Percentiles rank a stretch among this genome's conserved stretches.
phyloP scores from a whole-genome alignment of 805 yeast genomes.

The Kuraishia piskuri region DNA sequence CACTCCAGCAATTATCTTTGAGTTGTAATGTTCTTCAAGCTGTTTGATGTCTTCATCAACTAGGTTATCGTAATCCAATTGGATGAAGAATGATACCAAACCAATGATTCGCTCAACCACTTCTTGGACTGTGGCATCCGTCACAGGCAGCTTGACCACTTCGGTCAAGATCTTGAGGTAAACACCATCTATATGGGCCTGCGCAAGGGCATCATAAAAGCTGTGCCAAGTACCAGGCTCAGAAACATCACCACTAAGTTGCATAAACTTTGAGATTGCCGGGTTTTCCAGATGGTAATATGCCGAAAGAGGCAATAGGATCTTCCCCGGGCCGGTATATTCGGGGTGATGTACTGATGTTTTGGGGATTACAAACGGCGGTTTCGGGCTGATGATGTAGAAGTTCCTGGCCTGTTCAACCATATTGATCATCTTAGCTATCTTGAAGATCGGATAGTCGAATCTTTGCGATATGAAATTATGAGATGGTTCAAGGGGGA shows the following conservation, averaged over 20 bases:
- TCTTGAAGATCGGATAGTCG: background rate
- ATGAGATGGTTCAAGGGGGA: background rate
- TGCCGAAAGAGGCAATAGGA: slow-evolving; percentile 11
- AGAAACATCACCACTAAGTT: background rate
- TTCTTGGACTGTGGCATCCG: slow-evolving; percentile 10
- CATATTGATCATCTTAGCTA: background rate
- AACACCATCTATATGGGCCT: slow-evolving; percentile 25
- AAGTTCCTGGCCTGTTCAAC: slow-evolving; percentile 15
- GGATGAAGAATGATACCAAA: slow-evolving; percentile 14
- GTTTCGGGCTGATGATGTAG: slow-evolving; percentile 12
- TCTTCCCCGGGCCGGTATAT: slow-evolving; percentile 17
- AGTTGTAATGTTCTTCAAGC: slow-evolving; percentile 14
- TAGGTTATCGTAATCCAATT: slow-evolving; percentile 11
- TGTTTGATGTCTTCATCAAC: slow-evolving; percentile 9
- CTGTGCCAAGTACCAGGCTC: slow-evolving; percentile 15
- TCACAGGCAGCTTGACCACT: slow-evolving; percentile 11
- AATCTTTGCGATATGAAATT: background rate
- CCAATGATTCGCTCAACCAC: slow-evolving; percentile 11
- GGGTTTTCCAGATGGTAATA: slow-evolving; percentile 13
- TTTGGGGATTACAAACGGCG: slow-evolving; percentile 16
- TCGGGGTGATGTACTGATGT: slow-evolving; percentile 18
- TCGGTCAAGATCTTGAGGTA: slow-evolving; percentile 25
- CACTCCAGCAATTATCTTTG: slow-evolving; percentile 10
- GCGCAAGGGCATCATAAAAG: slow-evolving; percentile 18
- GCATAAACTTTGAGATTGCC: slow-evolving; percentile 7